Conservation (phyloP, 1,284 basidiomycete genomes). For the Singerocomus inundabilis region DNA sequence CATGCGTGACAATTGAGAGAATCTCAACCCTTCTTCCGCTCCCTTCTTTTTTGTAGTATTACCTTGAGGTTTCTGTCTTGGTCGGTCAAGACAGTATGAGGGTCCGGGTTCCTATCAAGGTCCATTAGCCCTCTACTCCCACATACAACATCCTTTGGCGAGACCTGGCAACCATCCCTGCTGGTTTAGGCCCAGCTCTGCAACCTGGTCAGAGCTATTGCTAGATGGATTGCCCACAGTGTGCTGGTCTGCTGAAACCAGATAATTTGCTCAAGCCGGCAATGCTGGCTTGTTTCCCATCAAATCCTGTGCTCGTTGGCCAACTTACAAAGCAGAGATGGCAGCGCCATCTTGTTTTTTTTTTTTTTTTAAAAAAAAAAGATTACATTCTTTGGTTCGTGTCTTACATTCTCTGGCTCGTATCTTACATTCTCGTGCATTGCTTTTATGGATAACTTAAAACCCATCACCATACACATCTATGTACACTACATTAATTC, state of each 20-base stretch:
- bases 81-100: conserved; percentile 59
- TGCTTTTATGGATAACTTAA: neutral
- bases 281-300: no score
- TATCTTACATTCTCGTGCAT: conserved; percentile 7
- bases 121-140: conserved; percentile 39
- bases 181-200: neutral
- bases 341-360: neutral
- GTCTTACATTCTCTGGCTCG: conserved; percentile 1
- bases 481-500: neutral
- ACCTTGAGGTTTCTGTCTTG: conserved; percentile 63
- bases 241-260: no score
- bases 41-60: conserved; percentile 49
- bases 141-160: neutral
- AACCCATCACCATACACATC: neutral
- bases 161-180: neutral
- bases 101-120: conserved; percentile 56
- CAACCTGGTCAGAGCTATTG: no score
- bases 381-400: neutral
- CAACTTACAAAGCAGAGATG: neutral
- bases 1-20: conserved; percentile 1
- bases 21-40: conserved; percentile 3
- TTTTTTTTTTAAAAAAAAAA: neutral
- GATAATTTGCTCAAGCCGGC: no score
- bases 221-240: no score
- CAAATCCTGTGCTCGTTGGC: no score